Base-by-base conservation (phyloP, 495 filamentous ascomycete species). In the Aspergillus olivimuriae region DNA sequence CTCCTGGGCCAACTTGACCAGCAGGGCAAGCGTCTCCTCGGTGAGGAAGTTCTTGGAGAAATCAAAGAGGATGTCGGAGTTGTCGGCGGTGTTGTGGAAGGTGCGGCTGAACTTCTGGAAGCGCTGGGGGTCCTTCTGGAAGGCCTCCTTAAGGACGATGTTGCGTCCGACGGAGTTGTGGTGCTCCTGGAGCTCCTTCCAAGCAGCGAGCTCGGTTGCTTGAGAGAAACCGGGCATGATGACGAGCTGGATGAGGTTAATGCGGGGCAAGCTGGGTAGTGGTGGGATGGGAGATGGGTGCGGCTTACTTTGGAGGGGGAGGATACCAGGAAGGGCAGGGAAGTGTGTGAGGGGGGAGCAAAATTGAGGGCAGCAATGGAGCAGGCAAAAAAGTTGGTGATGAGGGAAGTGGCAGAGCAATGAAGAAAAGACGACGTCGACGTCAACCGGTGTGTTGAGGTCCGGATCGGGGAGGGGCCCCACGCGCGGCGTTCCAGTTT, bases 1-100 rank as follows among this genome's bases (percentile, higher is more conserved):
- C 66, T 97, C 84, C 70, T 92, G 80, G 45, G 92, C 92, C 18
- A 98, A 78, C 71, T 92, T 75, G 49, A 95, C 76, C 30, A 98
- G 73, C 39, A 94, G 71, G 41, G 78, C 71, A n/a, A 97, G 68
- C 4, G 92, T 98, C 62, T 95, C 87, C 41, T 94, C 87, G 47
- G 83, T 95, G 45, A 98, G 66, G 66, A 97, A 88, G 76, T 98
- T 98, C 81, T 98, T 98, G 71, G 84, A 90, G 77, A 95, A 98
- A 69, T 98, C 92, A 64, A 97, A 98, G 26, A 97, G 77, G 60
- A 88, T 91, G 48, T 96, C 87, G 26, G 77, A 73, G 56, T 77
- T 77, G 61, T 89, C 86, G 21, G 80, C 81, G 24, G 76, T 72
- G 65, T 95, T 94, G 34, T 76, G 64, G 72, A 98, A 94, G 54